Evolutionary conservation across 345 rosid genomes (phyloP).

Genomic region (Cardamine resedifolia): DNA sequence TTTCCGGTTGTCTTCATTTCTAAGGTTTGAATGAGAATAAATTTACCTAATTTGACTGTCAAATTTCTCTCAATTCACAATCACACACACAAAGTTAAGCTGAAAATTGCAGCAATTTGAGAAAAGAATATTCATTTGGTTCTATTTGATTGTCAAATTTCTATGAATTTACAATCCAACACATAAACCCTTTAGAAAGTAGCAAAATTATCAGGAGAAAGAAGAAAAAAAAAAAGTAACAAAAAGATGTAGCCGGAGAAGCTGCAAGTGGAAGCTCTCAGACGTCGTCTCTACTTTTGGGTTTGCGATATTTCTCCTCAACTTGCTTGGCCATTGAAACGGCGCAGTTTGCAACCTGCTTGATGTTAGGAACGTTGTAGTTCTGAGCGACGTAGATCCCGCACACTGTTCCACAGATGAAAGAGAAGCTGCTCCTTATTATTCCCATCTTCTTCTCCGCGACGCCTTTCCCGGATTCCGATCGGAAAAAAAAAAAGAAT

Average conservation of each 20-base stretch:
- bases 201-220: not conserved
- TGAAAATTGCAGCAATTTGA: not conserved
- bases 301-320: slow-evolving; percentile 75
- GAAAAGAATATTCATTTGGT: not conserved
- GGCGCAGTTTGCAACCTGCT: slow-evolving; percentile 46
- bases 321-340: slow-evolving; percentile 53
- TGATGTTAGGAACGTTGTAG: slow-evolving; percentile 84
- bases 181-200: not conserved
- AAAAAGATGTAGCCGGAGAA: not conserved
- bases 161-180: slow-evolving; percentile 15
- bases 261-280: slow-evolving; percentile 4
- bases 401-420: slow-evolving; percentile 58
- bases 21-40: slow-evolving; percentile 26
- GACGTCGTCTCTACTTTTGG: slow-evolving; percentile 47
- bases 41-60: not conserved
- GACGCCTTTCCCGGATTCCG: too few relatives aligned
- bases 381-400: slow-evolving; percentile 88
- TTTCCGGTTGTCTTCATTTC: not conserved
- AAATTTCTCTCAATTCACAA: not conserved
- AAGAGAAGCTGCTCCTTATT: slow-evolving; percentile 59
- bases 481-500: not conserved
- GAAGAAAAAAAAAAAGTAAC: not conserved
- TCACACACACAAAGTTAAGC: not conserved
- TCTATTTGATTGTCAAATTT: slow-evolving; percentile 3
- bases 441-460: slow-evolving; percentile 63